A percentile compares a stretch with the other conserved stretches of the same genome.
These are phyloP conservation scores for Aspergillus sp. DNA, from an alignment of 2,329 filamentous ascomycete genomes.

Conservation along the genomic window DNA sequence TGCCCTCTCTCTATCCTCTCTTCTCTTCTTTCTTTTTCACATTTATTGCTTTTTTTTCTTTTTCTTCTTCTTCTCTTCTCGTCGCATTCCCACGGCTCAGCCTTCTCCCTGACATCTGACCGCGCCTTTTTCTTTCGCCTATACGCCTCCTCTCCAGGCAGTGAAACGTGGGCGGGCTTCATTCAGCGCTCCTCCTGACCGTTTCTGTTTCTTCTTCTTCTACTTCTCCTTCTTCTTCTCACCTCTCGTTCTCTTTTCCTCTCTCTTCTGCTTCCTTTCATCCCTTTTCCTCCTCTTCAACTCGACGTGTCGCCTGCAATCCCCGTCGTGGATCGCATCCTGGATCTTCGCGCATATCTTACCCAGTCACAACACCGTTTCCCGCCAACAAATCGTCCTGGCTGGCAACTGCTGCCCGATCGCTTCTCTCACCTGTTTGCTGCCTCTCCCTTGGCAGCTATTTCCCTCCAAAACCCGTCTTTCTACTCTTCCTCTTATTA, in stretches of 20 bases:
- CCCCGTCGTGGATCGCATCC: not conserved
- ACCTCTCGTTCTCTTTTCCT: not conserved
- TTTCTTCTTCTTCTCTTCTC: not conserved
- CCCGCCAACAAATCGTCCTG: constrained; percentile 10
- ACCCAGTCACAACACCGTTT: not conserved
- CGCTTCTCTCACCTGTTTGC: constrained; percentile 14
- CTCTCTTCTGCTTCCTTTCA: constrained; percentile 8
- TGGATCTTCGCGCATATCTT: constrained; percentile 13
- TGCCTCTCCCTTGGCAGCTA: not conserved
- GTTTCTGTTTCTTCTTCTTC: not conserved
- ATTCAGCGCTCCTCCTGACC: not conserved
- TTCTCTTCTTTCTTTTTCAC: not conserved
- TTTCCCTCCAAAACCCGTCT: too few relatives aligned
- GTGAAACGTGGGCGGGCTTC: constrained; percentile 1
- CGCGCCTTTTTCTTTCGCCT: not conserved
- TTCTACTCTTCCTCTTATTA: not conserved
- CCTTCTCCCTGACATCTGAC: too few relatives aligned
- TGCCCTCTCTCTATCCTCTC: not conserved
- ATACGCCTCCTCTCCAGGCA: not conserved
- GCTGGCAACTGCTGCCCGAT: constrained; percentile 27
- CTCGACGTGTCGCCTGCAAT: too few relatives aligned
- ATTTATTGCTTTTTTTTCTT: not conserved
- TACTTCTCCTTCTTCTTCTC: not conserved
- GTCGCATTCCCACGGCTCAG: not conserved
- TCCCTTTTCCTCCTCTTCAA: constrained; percentile 21